A percentile compares a stretch with the other conserved stretches of the same genome.
Evolutionary conservation across 441 rosid genomes (phyloP).

Genomic region (Adansonia grandidieri): DNA sequence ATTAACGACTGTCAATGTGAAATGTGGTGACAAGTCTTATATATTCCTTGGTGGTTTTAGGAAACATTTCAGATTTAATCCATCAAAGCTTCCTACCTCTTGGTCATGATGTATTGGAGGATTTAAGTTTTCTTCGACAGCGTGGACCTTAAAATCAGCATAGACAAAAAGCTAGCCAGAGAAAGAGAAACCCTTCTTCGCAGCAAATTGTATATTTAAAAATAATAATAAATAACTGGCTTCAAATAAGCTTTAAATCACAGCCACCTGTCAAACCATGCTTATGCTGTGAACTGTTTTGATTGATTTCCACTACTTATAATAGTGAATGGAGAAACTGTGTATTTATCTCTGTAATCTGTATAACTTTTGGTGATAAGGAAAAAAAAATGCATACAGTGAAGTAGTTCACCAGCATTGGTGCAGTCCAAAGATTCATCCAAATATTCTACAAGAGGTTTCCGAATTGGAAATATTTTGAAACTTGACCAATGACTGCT

Average conservation of each 20-base stretch:
- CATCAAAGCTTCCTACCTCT: background rate
- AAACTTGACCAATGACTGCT: conserved; percentile 8
- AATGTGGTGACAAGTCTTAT: background rate
- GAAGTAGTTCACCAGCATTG: background rate
- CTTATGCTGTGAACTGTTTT: background rate
- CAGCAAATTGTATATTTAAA: background rate
- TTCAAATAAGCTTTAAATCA: background rate
- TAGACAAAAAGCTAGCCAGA: background rate
- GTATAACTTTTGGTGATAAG: background rate
- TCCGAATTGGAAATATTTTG: background rate
- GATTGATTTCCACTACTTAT: conserved; percentile 7
- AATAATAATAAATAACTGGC: background rate
- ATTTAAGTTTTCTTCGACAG: background rate
- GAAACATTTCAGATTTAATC: background rate
- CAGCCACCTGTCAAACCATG: background rate
- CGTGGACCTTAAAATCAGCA: background rate
- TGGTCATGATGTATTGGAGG: conserved; percentile 11
- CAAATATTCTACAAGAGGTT: background rate
- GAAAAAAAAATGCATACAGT: background rate
- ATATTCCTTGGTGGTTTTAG: background rate
- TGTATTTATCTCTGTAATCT: background rate
- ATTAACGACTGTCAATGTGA: background rate
- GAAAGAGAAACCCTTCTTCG: conserved; percentile 11
- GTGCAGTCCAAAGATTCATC: background rate
- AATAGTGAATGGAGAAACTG: background rate